Evolutionary conservation across 2,329 filamentous ascomycete species (phyloP), one percentile per base, ranked within the genome.

Genomic region (Penicillium sp.): DNA sequence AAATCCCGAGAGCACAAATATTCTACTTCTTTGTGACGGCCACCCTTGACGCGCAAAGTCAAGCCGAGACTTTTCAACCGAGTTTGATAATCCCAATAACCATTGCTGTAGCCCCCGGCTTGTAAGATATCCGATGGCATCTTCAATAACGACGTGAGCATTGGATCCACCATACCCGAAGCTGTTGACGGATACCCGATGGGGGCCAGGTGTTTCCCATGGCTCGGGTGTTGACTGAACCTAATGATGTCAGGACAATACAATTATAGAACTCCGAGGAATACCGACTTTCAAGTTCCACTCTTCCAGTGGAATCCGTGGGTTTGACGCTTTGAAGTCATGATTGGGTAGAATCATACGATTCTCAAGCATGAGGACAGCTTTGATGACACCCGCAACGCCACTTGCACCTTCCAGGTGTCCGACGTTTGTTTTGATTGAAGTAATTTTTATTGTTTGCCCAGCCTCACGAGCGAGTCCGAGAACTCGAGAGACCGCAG

Each of bases 111-210:
- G 29, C n/a, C 24, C 45, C 9, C 36, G 50, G 12, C n/a, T 8
- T 24, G 51, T 49, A 6, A 57, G 42, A 26, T 57, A 58, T 3
- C 57, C 48, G 3, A 34, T 16, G 5, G 58, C 44, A 39, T 66
- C 61, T 49, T 72, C 70, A 5, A 79, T 54, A 13, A 79, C 72
- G 3, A 67, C 65, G 52, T 80, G 77, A 0, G 71, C 73, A 52
- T 78, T 79, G 15, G 73, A 72, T 36, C 77, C 77, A 15, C 77
- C 76, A 23, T 75, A 78, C 2, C 76, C 77, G 50, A 78, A 78
- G 6, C 70, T 74, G 54, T 75, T 76, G 45, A 77, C 65, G 1
- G 57, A 59, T 36, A 55, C 47, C 8, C 57, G 47, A 42, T 36
- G 57, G 5, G 47, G 47, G 0, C 52, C 45, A 4, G 10, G 23